Base-by-base conservation (phyloP, 768 basidiomycete genomes). In the Collybiopsis luxurians region DNA sequence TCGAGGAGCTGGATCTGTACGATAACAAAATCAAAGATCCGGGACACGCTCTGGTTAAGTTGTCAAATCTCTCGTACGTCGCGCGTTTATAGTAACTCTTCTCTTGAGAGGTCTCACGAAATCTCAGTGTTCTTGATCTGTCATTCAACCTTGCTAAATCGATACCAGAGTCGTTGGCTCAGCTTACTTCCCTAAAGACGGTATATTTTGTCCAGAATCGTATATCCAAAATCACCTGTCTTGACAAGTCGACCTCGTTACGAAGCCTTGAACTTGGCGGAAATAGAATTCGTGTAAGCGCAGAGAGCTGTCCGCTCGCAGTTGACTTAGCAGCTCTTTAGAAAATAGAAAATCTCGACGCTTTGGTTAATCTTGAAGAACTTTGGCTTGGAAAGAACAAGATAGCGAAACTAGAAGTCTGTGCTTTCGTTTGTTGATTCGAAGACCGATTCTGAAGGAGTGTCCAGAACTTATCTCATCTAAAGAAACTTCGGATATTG, bases 301-400 rank as follows among this genome's bases (percentile, higher is more conserved):
- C 4, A 55, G 13, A 34, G 31, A 34, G 31, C 17, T 51, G 28
- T 1, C 36, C n/a, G n/a, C 0, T 26, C 23, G 10, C 10, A 39
- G n/a, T 19, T 24, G 7, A 39, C 2, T 11, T 36, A 21, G 9
- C 36, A 38, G 43, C 30, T 51, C 17, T 23, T 2, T 55, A 97
- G 95, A 83, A 79, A 75, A 96, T 99, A 56, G 92, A 98, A 68
- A 87, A 88, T 39, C 71, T 98, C 3, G 91, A 92, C 11, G 77
- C 82, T 1, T 74, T 97, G 38, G 82, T 86, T 1, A 90, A 89
- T 61, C 75, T 99, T 10, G 92, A 95, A 62, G 95, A 98, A 64
- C 76, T 99, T 2, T 98, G 96, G 94, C 73, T 98, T 2, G 97
- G 97, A 7, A 99, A 99, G 80, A 99, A 99, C 69, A 99, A 98